Conservation (phyloP, 2,329 filamentous ascomycete genomes). For the Xylaria sp. region DNA sequence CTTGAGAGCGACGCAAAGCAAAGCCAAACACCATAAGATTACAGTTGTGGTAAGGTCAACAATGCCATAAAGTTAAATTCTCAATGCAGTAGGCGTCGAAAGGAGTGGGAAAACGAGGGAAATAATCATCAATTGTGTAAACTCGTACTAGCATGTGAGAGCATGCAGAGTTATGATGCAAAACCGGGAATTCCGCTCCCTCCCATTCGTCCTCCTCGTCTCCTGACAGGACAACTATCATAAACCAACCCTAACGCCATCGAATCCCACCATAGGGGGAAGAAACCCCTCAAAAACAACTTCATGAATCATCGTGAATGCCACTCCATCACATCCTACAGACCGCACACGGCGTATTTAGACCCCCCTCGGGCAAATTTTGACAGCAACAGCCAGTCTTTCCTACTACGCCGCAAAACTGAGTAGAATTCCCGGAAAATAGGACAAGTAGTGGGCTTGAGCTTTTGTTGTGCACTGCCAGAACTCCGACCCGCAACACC, state of each 20-base stretch:
- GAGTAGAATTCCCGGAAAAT: not conserved
- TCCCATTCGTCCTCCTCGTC: not conserved
- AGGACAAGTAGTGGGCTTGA: conserved; percentile 12
- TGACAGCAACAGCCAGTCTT: not conserved
- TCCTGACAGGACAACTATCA: conserved; percentile 13
- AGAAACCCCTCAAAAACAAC: conserved; percentile 20
- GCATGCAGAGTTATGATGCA: conserved; percentile 10
- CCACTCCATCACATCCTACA: conserved; percentile 27
- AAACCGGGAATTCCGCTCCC: not conserved
- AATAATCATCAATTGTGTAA: conserved; percentile 22
- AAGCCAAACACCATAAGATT: not conserved
- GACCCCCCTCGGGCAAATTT: not conserved
- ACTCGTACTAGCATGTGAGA: conserved; percentile 12
- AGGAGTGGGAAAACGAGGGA: not conserved
- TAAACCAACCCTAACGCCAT: conserved; percentile 33
- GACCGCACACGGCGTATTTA: not conserved
- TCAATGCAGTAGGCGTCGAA: conserved; percentile 1
- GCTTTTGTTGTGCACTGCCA: conserved; percentile 23
- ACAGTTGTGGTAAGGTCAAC: not conserved
- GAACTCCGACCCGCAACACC: conserved; percentile 16
- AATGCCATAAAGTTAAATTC: not conserved
- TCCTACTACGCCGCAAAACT: conserved; percentile 9
- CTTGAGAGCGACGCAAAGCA: not conserved
- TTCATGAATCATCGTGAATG: conserved; percentile 39
- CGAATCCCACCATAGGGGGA: conserved; percentile 7